Conservation (phyloP, 768 basidiomycete genomes). For the Albatrellus ellisii region DNA sequence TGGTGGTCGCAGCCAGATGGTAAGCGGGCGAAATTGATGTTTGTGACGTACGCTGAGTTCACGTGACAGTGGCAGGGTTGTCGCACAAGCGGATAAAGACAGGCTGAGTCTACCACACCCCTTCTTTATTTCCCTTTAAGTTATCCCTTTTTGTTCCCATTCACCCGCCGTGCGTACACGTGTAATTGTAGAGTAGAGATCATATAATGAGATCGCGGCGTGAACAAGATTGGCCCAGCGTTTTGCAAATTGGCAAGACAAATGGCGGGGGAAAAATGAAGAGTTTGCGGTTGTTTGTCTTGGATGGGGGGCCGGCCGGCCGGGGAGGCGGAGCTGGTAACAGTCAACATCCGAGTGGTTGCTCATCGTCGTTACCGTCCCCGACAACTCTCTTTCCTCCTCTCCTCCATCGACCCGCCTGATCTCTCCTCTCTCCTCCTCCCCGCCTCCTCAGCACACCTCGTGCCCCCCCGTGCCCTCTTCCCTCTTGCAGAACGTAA, state of each 20-base stretch:
- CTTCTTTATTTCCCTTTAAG: constrained; percentile 5
- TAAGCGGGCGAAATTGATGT: background rate
- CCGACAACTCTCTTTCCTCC: constrained; percentile 5
- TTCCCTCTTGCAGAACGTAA: constrained; percentile 9
- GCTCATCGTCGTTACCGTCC: constrained; percentile 13
- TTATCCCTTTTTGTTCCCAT: constrained; percentile 4
- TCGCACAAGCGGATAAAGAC: constrained; percentile 10
- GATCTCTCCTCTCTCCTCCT: background rate
- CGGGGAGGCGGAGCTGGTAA: constrained; percentile 5
- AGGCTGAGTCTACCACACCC: constrained; percentile 2
- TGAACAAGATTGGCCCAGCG: background rate
- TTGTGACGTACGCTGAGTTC: background rate
- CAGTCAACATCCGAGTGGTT: background rate
- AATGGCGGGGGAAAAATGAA: background rate
- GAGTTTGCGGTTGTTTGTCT: constrained; percentile 3
- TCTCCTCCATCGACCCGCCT: background rate
- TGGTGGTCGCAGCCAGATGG: constrained; percentile 12
- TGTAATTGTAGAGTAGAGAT: constrained; percentile 2
- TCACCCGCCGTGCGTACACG: background rate
- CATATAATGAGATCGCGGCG: background rate
- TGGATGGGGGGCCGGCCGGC: constrained; percentile 6
- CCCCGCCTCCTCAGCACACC: background rate
- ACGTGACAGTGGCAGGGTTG: constrained; percentile 2
- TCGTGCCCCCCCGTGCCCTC: constrained; percentile 1
- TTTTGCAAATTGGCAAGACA: background rate